Evolutionary conservation across 2,329 filamentous ascomycete genomes (phyloP).

Genomic region (Pseudogymnoascus sp.): DNA sequence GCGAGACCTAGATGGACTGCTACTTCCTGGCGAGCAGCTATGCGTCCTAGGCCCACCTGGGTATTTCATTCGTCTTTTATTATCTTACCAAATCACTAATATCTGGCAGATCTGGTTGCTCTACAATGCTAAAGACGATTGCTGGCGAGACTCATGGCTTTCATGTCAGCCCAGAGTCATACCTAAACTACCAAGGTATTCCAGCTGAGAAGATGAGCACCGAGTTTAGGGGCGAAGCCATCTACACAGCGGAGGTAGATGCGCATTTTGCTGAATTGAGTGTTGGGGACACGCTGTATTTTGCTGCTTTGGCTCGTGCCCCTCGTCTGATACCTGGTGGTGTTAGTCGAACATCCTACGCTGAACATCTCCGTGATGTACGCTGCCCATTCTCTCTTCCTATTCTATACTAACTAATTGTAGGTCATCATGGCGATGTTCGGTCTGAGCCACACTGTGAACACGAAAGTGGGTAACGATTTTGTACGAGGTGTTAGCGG

Average conservation of each 20-base stretch:
- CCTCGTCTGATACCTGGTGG: conserved; percentile 54
- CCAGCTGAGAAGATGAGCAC: conserved; percentile 61
- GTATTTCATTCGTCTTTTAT: not conserved
- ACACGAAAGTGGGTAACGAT: conserved; percentile 49
- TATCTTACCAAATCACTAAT: not conserved
- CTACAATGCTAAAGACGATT: conserved; percentile 77
- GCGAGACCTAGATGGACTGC: conserved; percentile 57
- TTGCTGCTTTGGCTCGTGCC: conserved; percentile 63
- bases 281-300: conserved; percentile 71
- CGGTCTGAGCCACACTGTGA: conserved; percentile 55
- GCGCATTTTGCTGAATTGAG: conserved; percentile 71
- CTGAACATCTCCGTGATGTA: conserved; percentile 59
- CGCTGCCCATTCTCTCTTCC: not conserved
- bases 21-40: conserved; percentile 65
- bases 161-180: conserved; percentile 58
- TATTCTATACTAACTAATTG: not conserved
- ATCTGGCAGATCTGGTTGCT: conserved; percentile 52
- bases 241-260: conserved; percentile 80
- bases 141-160: conserved; percentile 78
- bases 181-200: conserved; percentile 73
- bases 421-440: conserved; percentile 60
- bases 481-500: conserved; percentile 55
- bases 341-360: conserved; percentile 45
- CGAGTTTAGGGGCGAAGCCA: conserved; percentile 72
- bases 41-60: conserved; percentile 66